Evolutionary conservation across 768 basidiomycete genomes (phyloP), one percentile per base, ranked within the genome.

Genomic region (Hericium rajendrae): DNA sequence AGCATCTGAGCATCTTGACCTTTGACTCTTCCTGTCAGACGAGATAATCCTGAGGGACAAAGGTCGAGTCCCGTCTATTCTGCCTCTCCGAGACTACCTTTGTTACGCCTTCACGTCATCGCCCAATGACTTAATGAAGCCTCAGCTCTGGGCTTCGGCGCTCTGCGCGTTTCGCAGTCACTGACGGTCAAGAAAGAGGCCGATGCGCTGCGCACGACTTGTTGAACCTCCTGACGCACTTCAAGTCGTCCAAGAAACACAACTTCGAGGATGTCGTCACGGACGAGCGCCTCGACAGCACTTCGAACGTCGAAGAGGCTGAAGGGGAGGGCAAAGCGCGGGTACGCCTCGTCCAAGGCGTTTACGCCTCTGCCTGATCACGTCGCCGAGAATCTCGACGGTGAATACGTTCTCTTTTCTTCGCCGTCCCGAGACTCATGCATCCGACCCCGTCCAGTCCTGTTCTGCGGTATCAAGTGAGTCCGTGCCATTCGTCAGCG

Each of bases 391-490:
- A 76, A 73, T 26, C 74, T 90, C 2, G 84, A 88, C 54, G 75
- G 88, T 88, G 73, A 62, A 18, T 24, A 53, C 18, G 63, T 46
- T 54, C 39, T 41, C 16, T 18, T 20, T 18, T 56, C 22, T 38
- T 53, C 32, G 53, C 26, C 53, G 20, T 41, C 20, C 32, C 38
- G 5, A 52, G 10, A 16, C 10, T 16, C 8, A 51, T 41, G 11
- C 37, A 28, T 32, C 43, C 10, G 51, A 0, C 46, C 12, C 10
- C 11, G 13, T 22, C 0, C 53, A 92, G 89, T 92, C 24, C 62
- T 91, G 12, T 91, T 93, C 62, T 91, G 88, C 64, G 91, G 91
- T 9, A 90, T 93, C 51, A 94, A 91, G 90, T 90, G 60, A 55
- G 76, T 16, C 15, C 2, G n/a, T 28, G 22, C 53, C 16, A 12